Conservation (phyloP, 2,329 filamentous ascomycete species). For the Chlorencoelia australis region DNA sequence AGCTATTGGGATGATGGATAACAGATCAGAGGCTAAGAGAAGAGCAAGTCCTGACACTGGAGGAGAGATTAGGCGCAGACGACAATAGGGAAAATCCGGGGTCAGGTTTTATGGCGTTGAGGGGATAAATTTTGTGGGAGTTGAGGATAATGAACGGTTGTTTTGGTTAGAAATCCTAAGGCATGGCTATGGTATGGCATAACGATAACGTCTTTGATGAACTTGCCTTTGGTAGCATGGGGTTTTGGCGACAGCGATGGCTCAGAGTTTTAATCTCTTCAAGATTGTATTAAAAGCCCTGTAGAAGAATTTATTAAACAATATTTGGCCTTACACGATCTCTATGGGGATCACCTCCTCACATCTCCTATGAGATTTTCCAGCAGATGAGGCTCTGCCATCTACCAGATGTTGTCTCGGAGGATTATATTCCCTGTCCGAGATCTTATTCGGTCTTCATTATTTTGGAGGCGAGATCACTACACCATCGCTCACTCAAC, state of each 20-base stretch:
- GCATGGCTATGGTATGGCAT: constrained; percentile 14
- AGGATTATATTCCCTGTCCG: too few species aligned
- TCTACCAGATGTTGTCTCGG: too few species aligned
- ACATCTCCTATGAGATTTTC: too few species aligned
- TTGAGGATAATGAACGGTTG: constrained; percentile 4
- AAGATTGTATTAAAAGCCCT: constrained; percentile 23
- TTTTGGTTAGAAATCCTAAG: constrained; percentile 8
- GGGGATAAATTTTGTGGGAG: not conserved
- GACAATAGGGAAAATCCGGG: constrained; percentile 23
- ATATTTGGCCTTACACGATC: too few species aligned
- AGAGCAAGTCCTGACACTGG: constrained; percentile 40
- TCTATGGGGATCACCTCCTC: too few species aligned
- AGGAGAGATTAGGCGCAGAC: constrained; percentile 37
- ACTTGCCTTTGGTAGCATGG: constrained; percentile 10
- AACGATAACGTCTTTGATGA: constrained; percentile 15
- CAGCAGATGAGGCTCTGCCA: too few species aligned
- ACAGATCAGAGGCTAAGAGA: constrained; percentile 36
- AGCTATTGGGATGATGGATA: constrained; percentile 18
- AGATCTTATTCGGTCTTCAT: too few species aligned
- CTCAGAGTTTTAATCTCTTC: constrained; percentile 8
- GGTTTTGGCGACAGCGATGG: constrained; percentile 9
- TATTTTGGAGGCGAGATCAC: too few species aligned
- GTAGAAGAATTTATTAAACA: too few species aligned
- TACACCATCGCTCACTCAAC: too few species aligned
- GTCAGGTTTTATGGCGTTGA: not conserved